These are phyloP conservation scores for Trypanosoma vivax DNA, from an alignment of 208 protist species.

Conservation along the genomic window DNA sequence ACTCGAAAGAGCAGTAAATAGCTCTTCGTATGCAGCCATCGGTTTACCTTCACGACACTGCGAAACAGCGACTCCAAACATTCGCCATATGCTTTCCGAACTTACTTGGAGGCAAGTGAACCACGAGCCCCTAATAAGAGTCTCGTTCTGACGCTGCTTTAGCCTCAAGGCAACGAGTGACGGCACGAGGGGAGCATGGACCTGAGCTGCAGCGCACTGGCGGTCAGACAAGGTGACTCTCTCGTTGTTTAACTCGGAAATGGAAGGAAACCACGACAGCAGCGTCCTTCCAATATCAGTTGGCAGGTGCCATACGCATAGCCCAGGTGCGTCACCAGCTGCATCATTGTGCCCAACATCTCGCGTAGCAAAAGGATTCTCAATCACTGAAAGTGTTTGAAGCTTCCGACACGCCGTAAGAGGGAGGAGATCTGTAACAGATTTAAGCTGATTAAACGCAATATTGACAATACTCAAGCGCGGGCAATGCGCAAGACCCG, in stretches of 20 bases:
- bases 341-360: slow-evolving; percentile 3
- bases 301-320: no score
- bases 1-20: slow-evolving; percentile 13
- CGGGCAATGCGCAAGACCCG: slow-evolving; percentile 44
- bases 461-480: slow-evolving; percentile 55
- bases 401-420: slow-evolving; percentile 41
- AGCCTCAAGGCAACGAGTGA: slow-evolving; percentile 3
- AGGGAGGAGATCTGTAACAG: slow-evolving; percentile 26
- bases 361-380: slow-evolving; percentile 42
- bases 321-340: no score
- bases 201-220: not conserved
- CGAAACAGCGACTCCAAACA: not conserved
- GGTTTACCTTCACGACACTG: not conserved
- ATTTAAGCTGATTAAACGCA: slow-evolving; percentile 48
- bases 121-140: not conserved
- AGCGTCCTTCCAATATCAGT: slow-evolving; percentile 4
- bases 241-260: slow-evolving; percentile 28
- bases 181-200: not conserved
- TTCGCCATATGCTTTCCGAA: not conserved
- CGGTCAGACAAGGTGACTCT: slow-evolving; percentile 4
- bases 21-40: slow-evolving; percentile 2
- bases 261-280: slow-evolving; percentile 20
- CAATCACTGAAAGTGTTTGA: slow-evolving; percentile 34
- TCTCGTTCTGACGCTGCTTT: not conserved
- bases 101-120: not conserved